Evolutionary conservation across 1,284 basidiomycete genomes (phyloP).

Genomic region (Termitomyces sp.): DNA sequence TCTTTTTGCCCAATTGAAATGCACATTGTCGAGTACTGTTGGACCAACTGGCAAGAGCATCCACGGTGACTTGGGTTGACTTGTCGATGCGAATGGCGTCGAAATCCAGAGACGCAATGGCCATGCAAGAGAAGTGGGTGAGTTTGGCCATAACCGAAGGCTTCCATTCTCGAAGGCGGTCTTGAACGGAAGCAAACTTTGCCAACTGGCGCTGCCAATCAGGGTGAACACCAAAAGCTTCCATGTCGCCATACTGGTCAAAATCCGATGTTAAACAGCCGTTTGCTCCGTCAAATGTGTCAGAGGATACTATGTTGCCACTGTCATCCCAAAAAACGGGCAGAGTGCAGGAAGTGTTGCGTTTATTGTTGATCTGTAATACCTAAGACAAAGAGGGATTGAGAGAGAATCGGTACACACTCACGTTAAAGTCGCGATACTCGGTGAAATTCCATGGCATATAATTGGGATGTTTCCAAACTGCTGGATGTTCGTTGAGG

Average conservation of each 20-base stretch:
- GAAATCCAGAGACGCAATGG: conserved; percentile 80
- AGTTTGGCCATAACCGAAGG: conserved; percentile 73
- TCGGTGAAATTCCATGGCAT: conserved; percentile 80
- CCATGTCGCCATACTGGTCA: conserved; percentile 92
- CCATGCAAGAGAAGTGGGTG: conserved; percentile 75
- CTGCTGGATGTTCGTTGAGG: conserved; percentile 65
- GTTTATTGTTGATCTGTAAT: conserved; percentile 53
- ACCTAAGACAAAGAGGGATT: neutral
- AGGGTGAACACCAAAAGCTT: conserved; percentile 93
- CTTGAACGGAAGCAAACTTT: conserved; percentile 92
- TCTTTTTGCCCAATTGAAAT: conserved; percentile 62
- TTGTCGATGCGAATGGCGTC: conserved; percentile 95
- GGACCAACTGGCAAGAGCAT: conserved; percentile 75
- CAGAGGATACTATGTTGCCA: conserved; percentile 56
- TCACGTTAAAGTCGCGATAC: conserved; percentile 77
- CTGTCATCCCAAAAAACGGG: conserved; percentile 79
- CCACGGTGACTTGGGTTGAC: conserved; percentile 84
- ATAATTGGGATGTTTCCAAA: conserved; percentile 76
- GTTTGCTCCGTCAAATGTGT: conserved; percentile 28
- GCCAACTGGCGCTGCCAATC: conserved; percentile 90
- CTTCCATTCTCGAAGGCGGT: conserved; percentile 88
- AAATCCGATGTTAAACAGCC: conserved; percentile 83
- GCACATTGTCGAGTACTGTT: conserved; percentile 73
- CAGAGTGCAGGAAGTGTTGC: conserved; percentile 69
- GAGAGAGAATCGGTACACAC: conserved; percentile 16